Percentiles rank a stretch among this genome's conserved stretches.
Conservation (phyloP, 139 green algal genomes). For the Mesotaenium endlicherianum region DNA sequence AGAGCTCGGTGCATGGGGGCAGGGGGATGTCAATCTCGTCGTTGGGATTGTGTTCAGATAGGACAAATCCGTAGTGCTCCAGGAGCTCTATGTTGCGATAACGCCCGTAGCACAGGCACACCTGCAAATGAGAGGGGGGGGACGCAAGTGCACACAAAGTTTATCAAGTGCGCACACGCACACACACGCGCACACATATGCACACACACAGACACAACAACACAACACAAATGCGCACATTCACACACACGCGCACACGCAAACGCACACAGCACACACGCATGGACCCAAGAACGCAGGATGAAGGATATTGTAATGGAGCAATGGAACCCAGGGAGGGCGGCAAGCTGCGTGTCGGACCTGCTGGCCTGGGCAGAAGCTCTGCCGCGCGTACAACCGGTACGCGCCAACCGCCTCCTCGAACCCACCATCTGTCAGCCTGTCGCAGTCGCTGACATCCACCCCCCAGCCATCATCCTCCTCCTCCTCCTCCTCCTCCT, state of each 20-base stretch:
- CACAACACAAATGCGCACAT: too few relatives aligned
- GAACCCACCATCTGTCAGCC: constrained; percentile 40
- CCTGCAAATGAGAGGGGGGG: too few relatives aligned
- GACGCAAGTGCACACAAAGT: too few relatives aligned
- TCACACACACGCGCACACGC: too few relatives aligned
- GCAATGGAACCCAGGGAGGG: too few relatives aligned
- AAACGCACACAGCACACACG: too few relatives aligned
- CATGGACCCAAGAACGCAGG: too few relatives aligned
- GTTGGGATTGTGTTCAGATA: constrained; percentile 54
- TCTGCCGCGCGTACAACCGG: constrained; percentile 25
- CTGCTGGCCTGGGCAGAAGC: constrained; percentile 33
- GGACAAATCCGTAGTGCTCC: constrained; percentile 81
- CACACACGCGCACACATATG: too few relatives aligned
- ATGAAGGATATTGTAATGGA: too few relatives aligned
- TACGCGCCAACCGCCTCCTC: background rate
- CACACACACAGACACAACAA: too few relatives aligned
- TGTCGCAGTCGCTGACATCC: background rate
- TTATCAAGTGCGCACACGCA: too few relatives aligned
- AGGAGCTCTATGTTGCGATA: constrained; percentile 87
- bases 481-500: background rate
- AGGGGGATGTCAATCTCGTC: constrained; percentile 19
- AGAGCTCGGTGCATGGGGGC: background rate
- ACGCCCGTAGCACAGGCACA: constrained; percentile 83
- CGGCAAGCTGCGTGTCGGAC: too few relatives aligned
- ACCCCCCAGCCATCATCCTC: constrained; percentile 28